phyloP scores from a whole-genome alignment of 1,284 basidiomycete genomes.

The Inonotus obliquus region DNA sequence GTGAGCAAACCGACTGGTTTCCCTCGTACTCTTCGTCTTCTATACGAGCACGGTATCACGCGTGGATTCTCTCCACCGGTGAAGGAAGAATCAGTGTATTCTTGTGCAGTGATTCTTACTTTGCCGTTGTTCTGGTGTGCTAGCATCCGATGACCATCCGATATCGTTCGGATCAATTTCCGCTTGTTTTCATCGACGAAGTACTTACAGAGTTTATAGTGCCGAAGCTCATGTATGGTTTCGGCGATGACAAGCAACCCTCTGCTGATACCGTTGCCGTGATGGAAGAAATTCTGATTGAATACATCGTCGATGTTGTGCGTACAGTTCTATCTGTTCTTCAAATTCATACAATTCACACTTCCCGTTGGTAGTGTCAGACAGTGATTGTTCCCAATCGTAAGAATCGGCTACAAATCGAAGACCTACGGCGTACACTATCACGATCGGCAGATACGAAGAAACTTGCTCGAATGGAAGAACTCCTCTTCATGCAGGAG shows the following conservation, averaged over 20 bases:
- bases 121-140: constrained; percentile 2
- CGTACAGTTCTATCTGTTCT: constrained; percentile 29
- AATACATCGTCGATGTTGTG: constrained; percentile 87
- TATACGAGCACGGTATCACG: not conserved
- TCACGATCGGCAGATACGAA: constrained; percentile 77
- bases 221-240: constrained; percentile 90
- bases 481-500: constrained; percentile 86
- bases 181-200: not conserved
- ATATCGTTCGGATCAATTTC: not conserved
- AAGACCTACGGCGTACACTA: constrained; percentile 73
- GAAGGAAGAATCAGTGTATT: not conserved
- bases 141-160: constrained; percentile 1
- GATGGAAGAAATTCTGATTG: constrained; percentile 91
- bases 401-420: constrained; percentile 67
- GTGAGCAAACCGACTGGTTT: constrained; percentile 9
- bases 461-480: constrained; percentile 85
- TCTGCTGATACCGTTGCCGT: constrained; percentile 84
- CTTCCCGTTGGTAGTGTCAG: constrained; percentile 48
- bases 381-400: constrained; percentile 63
- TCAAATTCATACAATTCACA: constrained; percentile 15
- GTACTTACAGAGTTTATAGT: constrained; percentile 41
- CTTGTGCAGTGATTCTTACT: not conserved
- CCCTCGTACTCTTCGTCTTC: not conserved
- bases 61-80: not conserved
- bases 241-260: constrained; percentile 87